Evolutionary conservation across 805 yeast genomes (phyloP).

Genomic region (Cyberlindnera sargentensis): DNA sequence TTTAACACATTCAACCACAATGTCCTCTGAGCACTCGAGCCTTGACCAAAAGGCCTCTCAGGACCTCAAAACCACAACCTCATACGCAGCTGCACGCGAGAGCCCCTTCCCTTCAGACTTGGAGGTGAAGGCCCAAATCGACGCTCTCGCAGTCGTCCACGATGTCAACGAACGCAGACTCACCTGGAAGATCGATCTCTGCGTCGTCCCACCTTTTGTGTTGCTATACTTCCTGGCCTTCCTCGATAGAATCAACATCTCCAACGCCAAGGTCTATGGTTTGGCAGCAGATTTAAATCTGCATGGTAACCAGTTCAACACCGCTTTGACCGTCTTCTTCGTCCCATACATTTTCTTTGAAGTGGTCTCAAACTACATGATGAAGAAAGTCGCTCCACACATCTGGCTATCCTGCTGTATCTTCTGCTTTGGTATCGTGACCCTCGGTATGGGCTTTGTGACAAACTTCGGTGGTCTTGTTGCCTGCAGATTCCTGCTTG

Average conservation of each 20-base stretch:
- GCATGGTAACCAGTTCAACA: conserved; percentile 35
- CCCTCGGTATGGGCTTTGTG: conserved; percentile 38
- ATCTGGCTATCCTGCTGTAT: conserved; percentile 30
- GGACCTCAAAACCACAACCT: no score
- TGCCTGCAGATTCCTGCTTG: conserved; percentile 43
- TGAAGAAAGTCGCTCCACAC: conserved; percentile 33
- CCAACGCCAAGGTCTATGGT: conserved; percentile 74
- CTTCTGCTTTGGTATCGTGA: conserved; percentile 33
- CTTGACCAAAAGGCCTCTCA: not conserved
- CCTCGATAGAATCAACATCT: conserved; percentile 74
- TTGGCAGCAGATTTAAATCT: conserved; percentile 48
- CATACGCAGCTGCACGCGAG: not conserved
- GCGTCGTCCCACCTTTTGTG: conserved; percentile 74
- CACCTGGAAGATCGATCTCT: conserved; percentile 55
- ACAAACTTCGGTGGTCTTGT: conserved; percentile 38
- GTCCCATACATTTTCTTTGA: conserved; percentile 37
- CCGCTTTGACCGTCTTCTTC: conserved; percentile 40
- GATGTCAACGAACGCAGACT: conserved; percentile 49
- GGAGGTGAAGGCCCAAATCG: conserved; percentile 19
- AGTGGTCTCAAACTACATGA: conserved; percentile 32
- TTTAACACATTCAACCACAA: not conserved
- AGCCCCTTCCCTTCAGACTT: conserved; percentile 15
- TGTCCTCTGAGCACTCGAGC: not conserved
- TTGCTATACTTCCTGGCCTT: conserved; percentile 69
- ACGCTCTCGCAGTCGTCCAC: conserved; percentile 32